Evolutionary conservation across 2,329 filamentous ascomycete species (phyloP), one percentile per base, ranked within the genome.

Genomic region (Xylaria sp.): DNA sequence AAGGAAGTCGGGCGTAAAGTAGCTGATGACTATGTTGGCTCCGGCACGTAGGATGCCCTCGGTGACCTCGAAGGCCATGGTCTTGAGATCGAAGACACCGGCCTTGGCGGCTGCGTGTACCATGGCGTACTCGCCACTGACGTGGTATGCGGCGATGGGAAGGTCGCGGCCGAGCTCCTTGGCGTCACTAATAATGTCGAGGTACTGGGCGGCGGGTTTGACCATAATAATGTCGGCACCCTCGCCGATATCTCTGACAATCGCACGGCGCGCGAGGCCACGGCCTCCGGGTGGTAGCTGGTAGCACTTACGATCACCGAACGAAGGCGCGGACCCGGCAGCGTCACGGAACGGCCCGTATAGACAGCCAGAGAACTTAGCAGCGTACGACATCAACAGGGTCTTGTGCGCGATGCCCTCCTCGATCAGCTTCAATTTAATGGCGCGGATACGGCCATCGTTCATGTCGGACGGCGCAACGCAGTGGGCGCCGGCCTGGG

Each of bases 221-320:
- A 99, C 96, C 95, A 99, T 98, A 82, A 99, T 97, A 74, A 98
- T 93, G 77, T 99, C 96, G 21, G 96, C 96, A 30, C 96, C 96
- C 82, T 99, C 96, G 71, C 86, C 87, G 73, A 99, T 95, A 78
- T 99, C 96, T 73, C 96, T 89, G 48, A 89, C 84, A 72, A 99
- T 98, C 57, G 96, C 96, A 73, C 96, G 89, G 72, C 96, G 90
- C 17, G 96, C 96, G 53, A 99, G 89, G 39, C 96, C 96, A 59
- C 96, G 91, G 30, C 94, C 96, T 69, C 94, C 94, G 0, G 94
- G 93, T 1, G 96, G 96, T 11, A 99, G 88, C 83, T 99, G 96
- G 84, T 99, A 99, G 87, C 96, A 98, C 79, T 92, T 91, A 75
- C 96, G 90, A 82, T 99, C 96, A 72, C 96, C 96, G 76, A 98